Percentiles rank a stretch among this genome's conserved stretches.
These are phyloP conservation scores for Phycomyces blakesleeanus DNA, from an alignment of 192 early-diverging fungal genomes.

Conservation along the genomic window DNA sequence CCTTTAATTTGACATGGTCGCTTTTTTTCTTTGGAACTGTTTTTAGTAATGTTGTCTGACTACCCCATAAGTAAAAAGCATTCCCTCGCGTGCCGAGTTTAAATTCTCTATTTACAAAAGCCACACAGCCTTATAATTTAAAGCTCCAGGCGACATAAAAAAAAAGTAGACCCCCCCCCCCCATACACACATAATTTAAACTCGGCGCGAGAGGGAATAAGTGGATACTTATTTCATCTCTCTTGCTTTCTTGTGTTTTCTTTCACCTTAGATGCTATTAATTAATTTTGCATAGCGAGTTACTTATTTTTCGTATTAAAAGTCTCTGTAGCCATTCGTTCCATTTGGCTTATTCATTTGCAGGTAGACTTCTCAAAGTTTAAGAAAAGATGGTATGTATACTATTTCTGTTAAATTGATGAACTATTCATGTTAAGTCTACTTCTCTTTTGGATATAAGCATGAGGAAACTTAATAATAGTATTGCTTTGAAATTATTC, in stretches of 20 bases:
- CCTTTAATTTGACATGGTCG: too few relatives aligned
- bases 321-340: not conserved
- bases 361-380: not conserved
- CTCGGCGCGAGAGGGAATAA: too few relatives aligned
- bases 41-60: too few relatives aligned
- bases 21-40: too few relatives aligned
- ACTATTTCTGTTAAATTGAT: not conserved
- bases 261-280: not conserved
- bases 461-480: not conserved
- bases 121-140: too few relatives aligned
- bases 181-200: too few relatives aligned
- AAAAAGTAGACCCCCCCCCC: too few relatives aligned
- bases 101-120: too few relatives aligned
- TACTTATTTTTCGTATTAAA: not conserved
- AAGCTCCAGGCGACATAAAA: too few relatives aligned
- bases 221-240: too few relatives aligned
- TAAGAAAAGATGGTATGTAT: not conserved
- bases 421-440: conserved; percentile 7
- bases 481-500: conserved; percentile 3
- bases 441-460: not conserved
- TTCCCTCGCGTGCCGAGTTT: too few relatives aligned
- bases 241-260: conserved; percentile 1
- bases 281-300: not conserved
- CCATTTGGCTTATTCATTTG: conserved; percentile 1
- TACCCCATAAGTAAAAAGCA: too few relatives aligned